Base-by-base conservation (phyloP, 2,329 filamentous ascomycete genomes). In the Microsporum audouinii region DNA sequence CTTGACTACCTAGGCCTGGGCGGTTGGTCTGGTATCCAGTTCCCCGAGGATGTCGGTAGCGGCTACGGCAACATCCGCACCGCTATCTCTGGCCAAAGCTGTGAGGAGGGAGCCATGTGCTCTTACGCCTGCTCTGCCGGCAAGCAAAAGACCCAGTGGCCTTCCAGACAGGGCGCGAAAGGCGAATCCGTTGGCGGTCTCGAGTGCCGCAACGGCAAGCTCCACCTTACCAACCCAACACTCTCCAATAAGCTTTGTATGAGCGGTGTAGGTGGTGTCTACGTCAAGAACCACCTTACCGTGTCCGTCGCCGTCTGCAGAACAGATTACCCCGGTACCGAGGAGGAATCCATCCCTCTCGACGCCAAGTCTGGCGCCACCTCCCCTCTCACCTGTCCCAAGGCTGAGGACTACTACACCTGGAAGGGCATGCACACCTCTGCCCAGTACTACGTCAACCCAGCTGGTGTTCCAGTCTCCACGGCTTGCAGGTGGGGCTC, bases 361-460 rank as follows among this genome's bases (percentile, higher is more conserved):
- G 76, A 84, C 62, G 80, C 87, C 49, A 66, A 74, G 3, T 76
- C 88, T 59, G 88, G 88, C 62, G 69, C 76, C 57, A 81, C 76
- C 31, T 77, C 84, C 63, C 75, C 79, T 39, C 77, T 99, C 66
- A 89, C 88, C 71, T 92, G 89, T 79, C 88, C 92, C 55, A 77
- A 87, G 66, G 84, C 86, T 63, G 71, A 73, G 57, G 80, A 77
- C 58, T 95, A 92, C 80, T 97, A 91, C 79, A 76, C 80, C 64
- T 95, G 89, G 89, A 67, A 89, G 69, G 83, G 83, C 68, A 82
- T 82, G 73, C 68, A 77, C 58, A 97, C 94, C 59, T 91, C 89
- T 56, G 91, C 91, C 51, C 94, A 97, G 78, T 97, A 96, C 82
- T 99, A 99, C 73, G 83, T 97, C 76, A 97, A 97, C 83, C 88